Evolutionary conservation across 139 green algal species (phyloP).

Genomic region (Coelastrella sp.): DNA sequence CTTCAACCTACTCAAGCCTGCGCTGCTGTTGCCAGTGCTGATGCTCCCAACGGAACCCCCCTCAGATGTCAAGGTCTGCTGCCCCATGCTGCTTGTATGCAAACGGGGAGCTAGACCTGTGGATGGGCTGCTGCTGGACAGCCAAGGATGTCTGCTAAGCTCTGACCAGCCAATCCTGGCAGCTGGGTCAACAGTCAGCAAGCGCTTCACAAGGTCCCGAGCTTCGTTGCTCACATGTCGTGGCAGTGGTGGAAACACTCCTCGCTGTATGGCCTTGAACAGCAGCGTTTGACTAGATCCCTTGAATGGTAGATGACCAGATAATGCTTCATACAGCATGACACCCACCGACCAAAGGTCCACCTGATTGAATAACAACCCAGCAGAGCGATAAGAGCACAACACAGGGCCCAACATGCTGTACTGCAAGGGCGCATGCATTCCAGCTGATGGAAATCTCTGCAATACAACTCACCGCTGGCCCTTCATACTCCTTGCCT

Average conservation of each 20-base stretch:
- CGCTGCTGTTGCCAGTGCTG: neutral
- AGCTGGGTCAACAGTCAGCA: conserved; percentile 83
- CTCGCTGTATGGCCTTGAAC: conserved; percentile 48
- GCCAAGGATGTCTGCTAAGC: conserved; percentile 65
- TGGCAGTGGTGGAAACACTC: conserved; percentile 58
- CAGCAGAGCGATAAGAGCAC: neutral
- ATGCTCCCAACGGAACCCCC: neutral
- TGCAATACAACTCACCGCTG: conserved; percentile 37
- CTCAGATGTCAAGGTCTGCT: neutral
- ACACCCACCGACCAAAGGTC: conserved; percentile 77
- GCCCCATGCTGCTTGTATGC: neutral
- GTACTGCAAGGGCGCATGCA: neutral
- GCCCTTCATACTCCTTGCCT: conserved; percentile 59
- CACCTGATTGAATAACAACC: too few species aligned
- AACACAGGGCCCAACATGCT: neutral
- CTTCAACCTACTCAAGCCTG: neutral
- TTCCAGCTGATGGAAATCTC: neutral
- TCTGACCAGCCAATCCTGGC: conserved; percentile 67
- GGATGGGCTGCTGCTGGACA: conserved; percentile 50
- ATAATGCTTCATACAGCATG: conserved; percentile 74
- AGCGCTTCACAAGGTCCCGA: conserved; percentile 63
- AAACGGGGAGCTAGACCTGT: neutral
- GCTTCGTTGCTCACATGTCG: conserved; percentile 41
- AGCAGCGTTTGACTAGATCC: conserved; percentile 52
- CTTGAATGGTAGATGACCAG: conserved; percentile 67